phyloP scores from a whole-genome alignment of 1,284 basidiomycete species.

The Cryptococcus amylolentus region DNA sequence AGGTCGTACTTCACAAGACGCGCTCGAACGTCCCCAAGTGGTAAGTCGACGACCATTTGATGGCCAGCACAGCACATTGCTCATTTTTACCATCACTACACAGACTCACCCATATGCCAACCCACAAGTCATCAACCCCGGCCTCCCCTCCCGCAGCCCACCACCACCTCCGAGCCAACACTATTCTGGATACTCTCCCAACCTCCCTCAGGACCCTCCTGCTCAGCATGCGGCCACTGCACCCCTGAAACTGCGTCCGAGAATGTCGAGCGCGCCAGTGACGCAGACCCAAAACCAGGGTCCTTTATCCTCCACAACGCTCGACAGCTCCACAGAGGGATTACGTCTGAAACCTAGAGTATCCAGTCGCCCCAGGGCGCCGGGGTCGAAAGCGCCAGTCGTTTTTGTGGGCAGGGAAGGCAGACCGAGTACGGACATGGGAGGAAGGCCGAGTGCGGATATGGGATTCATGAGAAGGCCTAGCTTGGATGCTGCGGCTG shows the following conservation, averaged over 20 bases:
- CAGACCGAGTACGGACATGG: neutral
- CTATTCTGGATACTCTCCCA: neutral
- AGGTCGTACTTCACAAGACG: neutral
- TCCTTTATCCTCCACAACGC: conserved; percentile 13
- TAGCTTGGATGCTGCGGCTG: neutral
- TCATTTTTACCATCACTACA: neutral
- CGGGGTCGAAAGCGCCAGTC: neutral
- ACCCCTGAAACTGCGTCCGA: neutral
- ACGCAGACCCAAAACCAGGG: conserved; percentile 15
- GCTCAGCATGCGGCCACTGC: neutral
- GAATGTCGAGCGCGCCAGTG: conserved; percentile 5
- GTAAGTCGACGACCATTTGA: neutral
- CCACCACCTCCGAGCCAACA: neutral
- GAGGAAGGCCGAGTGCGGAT: neutral
- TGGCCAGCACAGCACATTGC: neutral
- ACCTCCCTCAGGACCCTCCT: neutral
- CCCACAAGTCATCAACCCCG: neutral
- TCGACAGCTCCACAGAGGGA: neutral
- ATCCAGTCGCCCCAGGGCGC: neutral
- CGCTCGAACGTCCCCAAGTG: neutral
- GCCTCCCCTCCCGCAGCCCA: neutral
- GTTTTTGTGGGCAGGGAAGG: neutral
- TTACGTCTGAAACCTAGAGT: neutral
- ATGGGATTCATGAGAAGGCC: neutral
- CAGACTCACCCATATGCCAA: neutral